Evolutionary conservation across 2,329 filamentous ascomycete genomes (phyloP).

Genomic region (Pseudocercospora cruenta): DNA sequence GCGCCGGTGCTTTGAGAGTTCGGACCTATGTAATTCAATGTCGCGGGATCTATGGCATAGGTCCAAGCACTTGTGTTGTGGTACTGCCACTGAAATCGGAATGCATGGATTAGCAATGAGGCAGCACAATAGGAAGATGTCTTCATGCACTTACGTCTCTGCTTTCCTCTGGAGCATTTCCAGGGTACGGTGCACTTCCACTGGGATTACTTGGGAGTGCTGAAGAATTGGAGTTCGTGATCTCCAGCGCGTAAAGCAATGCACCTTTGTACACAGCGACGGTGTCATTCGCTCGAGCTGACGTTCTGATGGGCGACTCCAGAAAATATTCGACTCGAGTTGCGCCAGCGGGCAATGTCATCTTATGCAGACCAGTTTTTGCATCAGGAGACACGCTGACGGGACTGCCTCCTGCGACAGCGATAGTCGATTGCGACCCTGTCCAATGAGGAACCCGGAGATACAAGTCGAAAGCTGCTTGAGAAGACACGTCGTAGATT

Average conservation of each 20-base stretch:
- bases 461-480: constrained; percentile 46
- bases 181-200: constrained; percentile 15
- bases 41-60: constrained; percentile 42
- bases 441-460: constrained; percentile 54
- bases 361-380: constrained; percentile 43
- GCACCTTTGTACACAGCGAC: constrained; percentile 42
- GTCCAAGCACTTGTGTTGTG: constrained; percentile 41
- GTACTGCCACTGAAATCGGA: constrained; percentile 27
- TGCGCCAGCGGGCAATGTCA: constrained; percentile 41
- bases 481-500: constrained; percentile 45
- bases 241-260: constrained; percentile 43
- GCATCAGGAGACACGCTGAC: constrained; percentile 39
- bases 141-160: constrained; percentile 25
- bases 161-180: constrained; percentile 30
- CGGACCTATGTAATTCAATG: constrained; percentile 29
- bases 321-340: constrained; percentile 43
- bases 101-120: not conserved
- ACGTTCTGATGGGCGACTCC: constrained; percentile 37
- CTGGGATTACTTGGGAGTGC: constrained; percentile 25
- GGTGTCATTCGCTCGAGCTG: constrained; percentile 47
- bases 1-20: not conserved
- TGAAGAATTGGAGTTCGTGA: constrained; percentile 32
- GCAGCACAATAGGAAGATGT: not conserved
- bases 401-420: not conserved
- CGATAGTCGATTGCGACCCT: constrained; percentile 25